Evolutionary conservation across 176 grass and related monocot genomes (phyloP).

Genomic region (Aegilops bicornis): DNA sequence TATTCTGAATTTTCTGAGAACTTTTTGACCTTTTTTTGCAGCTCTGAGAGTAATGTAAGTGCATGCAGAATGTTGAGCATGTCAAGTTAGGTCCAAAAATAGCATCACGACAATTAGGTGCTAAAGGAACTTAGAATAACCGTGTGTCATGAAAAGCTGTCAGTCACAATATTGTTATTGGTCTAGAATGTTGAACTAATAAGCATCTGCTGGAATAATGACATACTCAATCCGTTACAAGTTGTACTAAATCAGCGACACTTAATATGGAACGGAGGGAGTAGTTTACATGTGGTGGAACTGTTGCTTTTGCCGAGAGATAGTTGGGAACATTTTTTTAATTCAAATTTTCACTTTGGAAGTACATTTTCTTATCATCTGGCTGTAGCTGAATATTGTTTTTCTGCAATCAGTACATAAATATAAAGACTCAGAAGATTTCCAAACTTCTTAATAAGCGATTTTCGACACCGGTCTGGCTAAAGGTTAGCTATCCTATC

Average conservation of each 20-base stretch:
- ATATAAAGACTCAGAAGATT: conserved; percentile 94
- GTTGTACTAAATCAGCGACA: too few relatives aligned
- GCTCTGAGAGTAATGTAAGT: conserved; percentile 2
- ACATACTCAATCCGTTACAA: neutral
- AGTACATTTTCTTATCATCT: neutral
- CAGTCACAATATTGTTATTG: conserved; percentile 3
- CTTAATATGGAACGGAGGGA: too few relatives aligned
- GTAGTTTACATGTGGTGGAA: conserved; percentile 27
- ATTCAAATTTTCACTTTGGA: neutral
- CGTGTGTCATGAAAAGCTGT: conserved; percentile 8
- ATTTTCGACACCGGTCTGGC: conserved; percentile 93
- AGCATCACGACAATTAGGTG: neutral
- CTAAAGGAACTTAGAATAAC: conserved; percentile 10
- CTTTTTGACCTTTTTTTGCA: neutral
- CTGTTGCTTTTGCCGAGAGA: conserved; percentile 5
- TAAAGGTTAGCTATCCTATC: conserved; percentile 66
- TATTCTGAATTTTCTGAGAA: neutral
- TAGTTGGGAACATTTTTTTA: neutral
- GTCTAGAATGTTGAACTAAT: conserved; percentile 17
- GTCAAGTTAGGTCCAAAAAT: conserved; percentile 22
- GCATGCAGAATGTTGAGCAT: conserved; percentile 9
- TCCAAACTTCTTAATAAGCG: conserved; percentile 88
- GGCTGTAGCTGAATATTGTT: conserved; percentile 17
- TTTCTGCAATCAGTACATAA: conserved; percentile 82
- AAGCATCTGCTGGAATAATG: neutral